phyloP scores from a whole-genome alignment of 2,329 filamentous ascomycete species.

The Fusarium albidum region DNA sequence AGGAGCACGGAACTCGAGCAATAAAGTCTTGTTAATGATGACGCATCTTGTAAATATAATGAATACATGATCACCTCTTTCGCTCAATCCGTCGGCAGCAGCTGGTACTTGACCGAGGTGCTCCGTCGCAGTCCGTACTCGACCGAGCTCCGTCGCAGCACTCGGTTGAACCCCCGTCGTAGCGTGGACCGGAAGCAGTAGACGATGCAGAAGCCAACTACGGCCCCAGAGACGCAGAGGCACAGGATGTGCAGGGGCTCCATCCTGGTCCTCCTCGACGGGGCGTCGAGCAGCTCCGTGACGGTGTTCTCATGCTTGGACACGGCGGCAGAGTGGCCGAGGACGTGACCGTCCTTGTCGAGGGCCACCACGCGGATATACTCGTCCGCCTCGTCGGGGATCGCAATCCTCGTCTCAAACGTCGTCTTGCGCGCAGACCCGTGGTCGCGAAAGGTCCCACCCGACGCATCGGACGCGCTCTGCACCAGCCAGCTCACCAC shows the following conservation, averaged over 20 bases:
- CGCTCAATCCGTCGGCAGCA: conserved; percentile 7
- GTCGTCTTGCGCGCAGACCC: conserved; percentile 17
- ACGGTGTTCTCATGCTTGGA: conserved; percentile 15
- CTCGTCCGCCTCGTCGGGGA: conserved; percentile 24
- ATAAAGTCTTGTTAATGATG: not conserved
- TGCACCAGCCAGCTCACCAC: conserved; percentile 52
- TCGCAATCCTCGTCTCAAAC: conserved; percentile 34
- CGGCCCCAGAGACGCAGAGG: conserved; percentile 6
- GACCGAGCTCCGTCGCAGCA: conserved; percentile 22
- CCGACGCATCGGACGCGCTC: conserved; percentile 20
- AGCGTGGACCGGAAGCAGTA: conserved; percentile 22
- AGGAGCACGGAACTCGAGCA: not conserved
- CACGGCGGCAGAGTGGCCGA: conserved; percentile 39
- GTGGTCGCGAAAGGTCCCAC: conserved; percentile 22
- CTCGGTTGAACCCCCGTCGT: conserved; percentile 22
- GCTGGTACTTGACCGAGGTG: conserved; percentile 24
- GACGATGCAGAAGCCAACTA: conserved; percentile 1
- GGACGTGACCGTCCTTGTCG: conserved; percentile 28
- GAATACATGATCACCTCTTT: not conserved
- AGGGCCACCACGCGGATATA: conserved; percentile 34
- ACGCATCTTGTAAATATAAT: not conserved
- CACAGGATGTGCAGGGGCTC: conserved; percentile 23
- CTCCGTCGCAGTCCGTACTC: conserved; percentile 26
- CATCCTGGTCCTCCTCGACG: conserved; percentile 14
- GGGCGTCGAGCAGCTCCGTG: conserved; percentile 19